Conservation (phyloP, 1,139 yeast genomes). For the Yamadazyma sp. region DNA sequence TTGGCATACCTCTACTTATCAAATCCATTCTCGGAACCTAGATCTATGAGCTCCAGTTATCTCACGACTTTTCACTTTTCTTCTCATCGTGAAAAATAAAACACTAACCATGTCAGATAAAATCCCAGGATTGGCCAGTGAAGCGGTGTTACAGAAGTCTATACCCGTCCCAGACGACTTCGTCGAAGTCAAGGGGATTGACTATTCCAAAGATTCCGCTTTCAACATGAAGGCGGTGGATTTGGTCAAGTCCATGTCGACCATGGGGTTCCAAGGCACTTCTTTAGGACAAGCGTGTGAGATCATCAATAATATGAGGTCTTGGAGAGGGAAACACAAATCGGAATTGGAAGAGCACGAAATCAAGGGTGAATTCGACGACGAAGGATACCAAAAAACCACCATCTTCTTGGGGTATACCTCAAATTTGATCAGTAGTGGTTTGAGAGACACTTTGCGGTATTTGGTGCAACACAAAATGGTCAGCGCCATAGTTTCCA, state of each 20-base stretch:
- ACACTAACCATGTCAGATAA: constrained; percentile 5
- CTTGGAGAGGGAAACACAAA: constrained; percentile 82
- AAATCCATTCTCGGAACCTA: too few relatives aligned
- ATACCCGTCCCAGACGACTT: constrained; percentile 82
- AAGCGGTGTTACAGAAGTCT: constrained; percentile 87
- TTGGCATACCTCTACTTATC: too few relatives aligned
- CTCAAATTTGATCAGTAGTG: constrained; percentile 93
- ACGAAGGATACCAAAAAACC: constrained; percentile 76
- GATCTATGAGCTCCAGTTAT: too few relatives aligned
- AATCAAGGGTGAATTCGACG: constrained; percentile 72
- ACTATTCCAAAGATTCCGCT: constrained; percentile 73
- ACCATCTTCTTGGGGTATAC: constrained; percentile 96
- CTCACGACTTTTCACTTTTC: not conserved
- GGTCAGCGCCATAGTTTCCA: constrained; percentile 92
- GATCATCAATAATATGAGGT: constrained; percentile 85
- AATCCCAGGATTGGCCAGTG: constrained; percentile 66
- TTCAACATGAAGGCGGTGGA: constrained; percentile 75
- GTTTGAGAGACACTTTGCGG: constrained; percentile 86
- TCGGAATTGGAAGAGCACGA: constrained; percentile 68
- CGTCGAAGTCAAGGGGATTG: constrained; percentile 80
- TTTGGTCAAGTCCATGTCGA: constrained; percentile 76
- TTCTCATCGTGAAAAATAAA: constrained; percentile 2
- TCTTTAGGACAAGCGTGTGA: constrained; percentile 86
- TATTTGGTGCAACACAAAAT: constrained; percentile 89
- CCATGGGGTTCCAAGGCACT: constrained; percentile 98